Percentiles rank a stretch among this genome's conserved stretches.
These are phyloP conservation scores for Trifolium dubium DNA, from an alignment of 306 rosid species.

Conservation along the genomic window DNA sequence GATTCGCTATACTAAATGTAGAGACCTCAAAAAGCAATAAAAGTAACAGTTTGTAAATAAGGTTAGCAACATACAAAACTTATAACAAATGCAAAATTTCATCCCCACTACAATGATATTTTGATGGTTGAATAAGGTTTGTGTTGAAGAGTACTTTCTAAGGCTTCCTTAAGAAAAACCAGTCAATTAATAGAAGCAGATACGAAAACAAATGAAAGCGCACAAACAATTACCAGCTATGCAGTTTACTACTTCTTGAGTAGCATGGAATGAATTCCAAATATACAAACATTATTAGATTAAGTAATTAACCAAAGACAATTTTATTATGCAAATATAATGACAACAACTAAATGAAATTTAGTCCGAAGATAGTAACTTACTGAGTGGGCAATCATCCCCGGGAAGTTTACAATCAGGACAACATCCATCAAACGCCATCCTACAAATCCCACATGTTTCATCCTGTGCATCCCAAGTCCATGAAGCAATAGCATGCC, in stretches of 20 bases:
- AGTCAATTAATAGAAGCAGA: constrained; percentile 5
- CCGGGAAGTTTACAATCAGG: constrained; percentile 94
- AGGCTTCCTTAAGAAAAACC: neutral
- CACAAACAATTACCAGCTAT: neutral
- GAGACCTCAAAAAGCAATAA: neutral
- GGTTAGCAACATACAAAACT: neutral
- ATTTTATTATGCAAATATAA: neutral
- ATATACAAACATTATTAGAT: constrained; percentile 11
- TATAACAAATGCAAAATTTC: neutral
- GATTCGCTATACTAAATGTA: constrained; percentile 7
- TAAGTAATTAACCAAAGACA: constrained; percentile 1
- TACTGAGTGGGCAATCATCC: constrained; percentile 90
- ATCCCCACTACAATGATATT: neutral
- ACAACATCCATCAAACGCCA: constrained; percentile 98
- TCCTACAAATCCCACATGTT: constrained; percentile 90
- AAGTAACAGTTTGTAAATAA: neutral
- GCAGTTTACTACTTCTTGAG: constrained; percentile 7
- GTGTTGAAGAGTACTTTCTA: neutral
- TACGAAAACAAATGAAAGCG: constrained; percentile 15
- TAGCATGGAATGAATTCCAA: constrained; percentile 6
- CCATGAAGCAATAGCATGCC: constrained; percentile 96
- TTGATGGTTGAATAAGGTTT: neutral
- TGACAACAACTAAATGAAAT: neutral
- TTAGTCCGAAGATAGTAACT: constrained; percentile 34
- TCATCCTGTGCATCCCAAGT: constrained; percentile 96